Evolutionary conservation across 257 asterid species (phyloP).

Genomic region (Plantago major): DNA sequence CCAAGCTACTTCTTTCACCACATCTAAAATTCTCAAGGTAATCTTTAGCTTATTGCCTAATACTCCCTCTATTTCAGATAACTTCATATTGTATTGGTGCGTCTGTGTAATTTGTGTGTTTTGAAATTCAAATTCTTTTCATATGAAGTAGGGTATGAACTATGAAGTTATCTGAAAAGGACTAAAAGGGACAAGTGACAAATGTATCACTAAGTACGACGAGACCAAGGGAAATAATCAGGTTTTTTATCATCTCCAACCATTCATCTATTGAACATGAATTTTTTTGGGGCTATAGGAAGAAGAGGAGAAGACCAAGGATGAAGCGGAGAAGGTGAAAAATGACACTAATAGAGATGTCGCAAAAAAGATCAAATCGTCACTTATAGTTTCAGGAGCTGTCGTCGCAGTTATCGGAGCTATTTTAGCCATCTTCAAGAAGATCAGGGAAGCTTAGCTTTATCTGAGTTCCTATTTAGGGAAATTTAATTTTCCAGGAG

Average conservation of each 20-base stretch:
- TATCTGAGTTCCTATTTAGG: too few relatives aligned
- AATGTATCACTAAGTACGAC: too few relatives aligned
- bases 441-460: conserved; percentile 31
- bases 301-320: conserved; percentile 17
- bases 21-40: conserved; percentile 30
- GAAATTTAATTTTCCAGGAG: too few relatives aligned
- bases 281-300: conserved; percentile 20
- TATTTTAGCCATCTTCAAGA: conserved; percentile 39
- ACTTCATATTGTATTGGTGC: too few relatives aligned
- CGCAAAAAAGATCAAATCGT: conserved; percentile 26
- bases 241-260: neutral
- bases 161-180: too few relatives aligned
- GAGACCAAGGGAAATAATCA: too few relatives aligned
- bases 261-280: neutral
- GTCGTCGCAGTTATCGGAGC: conserved; percentile 51
- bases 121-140: too few relatives aligned
- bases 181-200: too few relatives aligned
- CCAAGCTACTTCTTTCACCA: conserved; percentile 6
- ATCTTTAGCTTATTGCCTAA: too few relatives aligned
- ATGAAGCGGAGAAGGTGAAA: conserved; percentile 19
- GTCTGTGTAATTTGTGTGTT: too few relatives aligned
- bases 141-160: too few relatives aligned
- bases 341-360: conserved; percentile 20
- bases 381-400: conserved; percentile 42
- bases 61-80: too few relatives aligned